phyloP scores from a whole-genome alignment of 176 grass and related monocot species.

The Avena sativa region DNA sequence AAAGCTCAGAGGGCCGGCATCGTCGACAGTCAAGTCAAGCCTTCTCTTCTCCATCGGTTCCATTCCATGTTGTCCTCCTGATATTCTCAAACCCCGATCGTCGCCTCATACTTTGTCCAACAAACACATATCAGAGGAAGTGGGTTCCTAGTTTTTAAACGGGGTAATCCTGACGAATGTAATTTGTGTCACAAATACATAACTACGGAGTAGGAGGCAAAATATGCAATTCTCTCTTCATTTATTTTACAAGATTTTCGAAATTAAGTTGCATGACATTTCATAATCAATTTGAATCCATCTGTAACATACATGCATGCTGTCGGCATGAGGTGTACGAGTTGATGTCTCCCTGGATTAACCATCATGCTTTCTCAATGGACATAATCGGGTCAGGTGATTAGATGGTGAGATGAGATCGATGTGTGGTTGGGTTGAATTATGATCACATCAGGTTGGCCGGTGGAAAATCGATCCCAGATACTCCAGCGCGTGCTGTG shows the following conservation, averaged over 20 bases:
- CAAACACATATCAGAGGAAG: too few species aligned
- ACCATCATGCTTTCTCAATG: neutral
- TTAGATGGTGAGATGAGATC: neutral
- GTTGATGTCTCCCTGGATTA: neutral
- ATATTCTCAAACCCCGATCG: too few species aligned
- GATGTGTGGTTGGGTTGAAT: slow-evolving; percentile 6
- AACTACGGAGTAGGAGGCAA: too few species aligned
- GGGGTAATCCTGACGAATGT: too few species aligned
- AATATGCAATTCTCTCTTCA: too few species aligned
- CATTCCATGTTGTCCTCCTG: too few species aligned
- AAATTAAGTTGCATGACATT: neutral
- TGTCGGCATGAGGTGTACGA: neutral
- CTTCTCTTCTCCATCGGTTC: too few species aligned
- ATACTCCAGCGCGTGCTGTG: neutral
- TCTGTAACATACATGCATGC: neutral
- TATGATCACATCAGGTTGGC: slow-evolving; percentile 25
- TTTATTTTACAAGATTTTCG: neutral
- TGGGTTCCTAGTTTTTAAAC: too few species aligned
- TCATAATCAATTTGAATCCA: neutral
- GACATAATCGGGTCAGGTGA: neutral
- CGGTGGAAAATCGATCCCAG: neutral
- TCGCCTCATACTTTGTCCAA: too few species aligned
- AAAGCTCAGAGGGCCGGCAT: too few species aligned
- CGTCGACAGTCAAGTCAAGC: too few species aligned
- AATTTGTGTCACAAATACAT: too few species aligned